Evolutionary conservation across 176 grass and related monocot genomes (phyloP), one percentile per base, ranked within the genome.

Genomic region (Eleusine indica): DNA sequence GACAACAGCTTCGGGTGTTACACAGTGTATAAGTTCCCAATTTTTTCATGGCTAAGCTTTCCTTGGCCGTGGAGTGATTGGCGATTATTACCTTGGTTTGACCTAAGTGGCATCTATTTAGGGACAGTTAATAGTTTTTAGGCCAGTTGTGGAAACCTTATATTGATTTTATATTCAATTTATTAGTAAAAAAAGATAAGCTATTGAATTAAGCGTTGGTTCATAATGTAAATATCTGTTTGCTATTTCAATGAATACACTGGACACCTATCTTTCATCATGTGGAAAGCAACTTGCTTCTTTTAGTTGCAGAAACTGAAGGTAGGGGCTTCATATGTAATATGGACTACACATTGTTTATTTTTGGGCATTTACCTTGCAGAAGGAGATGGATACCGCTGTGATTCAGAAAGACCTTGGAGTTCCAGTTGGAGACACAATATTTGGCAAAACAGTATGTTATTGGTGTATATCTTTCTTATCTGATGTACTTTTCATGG

Each of bases 391-490:
- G 93, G 91, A 91, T 47, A 68, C 75, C 75, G 75, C 85, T 61
- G 83, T 98, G 35, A 93, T 90, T 69, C 49, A 66, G 52, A 93
- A 88, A 89, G 54, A 87, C 19, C 80, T 98, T 66, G 96, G 96
- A 30, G 29, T 75, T 77, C 96, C 96, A 74, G 72, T 82, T 85
- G 96, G 96, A 85, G 96, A 98, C 29, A 98, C 87, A 58, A 84
- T 95, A 82, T 88, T 95, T 57, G 93, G 93, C 65, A 98, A 98
- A 85, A 95, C 91, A 76, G 96, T 98, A 95, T 71, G 81, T 62
- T 73, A 14, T 66, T 64, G 46, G 25, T 75, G 19, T 91, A 79
- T 71, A 66, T 47, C 8, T 62, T 80, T 29, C 42, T 58, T 83
- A 66, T 85, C 75, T 85, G 25, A 80, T 76, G 15, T 71, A 79